Conservation (phyloP, 176 grass and related monocot genomes). For the Paspalum notatum region DNA sequence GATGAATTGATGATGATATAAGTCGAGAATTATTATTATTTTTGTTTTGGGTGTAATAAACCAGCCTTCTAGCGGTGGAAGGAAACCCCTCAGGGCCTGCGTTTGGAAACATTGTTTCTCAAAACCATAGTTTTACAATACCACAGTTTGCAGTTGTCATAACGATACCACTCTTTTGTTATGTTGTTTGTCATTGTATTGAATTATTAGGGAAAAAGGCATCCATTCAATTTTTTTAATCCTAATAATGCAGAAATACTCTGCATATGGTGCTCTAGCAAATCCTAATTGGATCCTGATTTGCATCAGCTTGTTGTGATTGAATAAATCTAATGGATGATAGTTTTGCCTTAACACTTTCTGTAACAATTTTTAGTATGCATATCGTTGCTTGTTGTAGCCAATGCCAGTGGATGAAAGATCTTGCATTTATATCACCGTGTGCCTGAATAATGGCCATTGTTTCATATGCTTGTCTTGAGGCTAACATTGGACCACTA, state of each 20-base stretch:
- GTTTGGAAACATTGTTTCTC: too few species aligned
- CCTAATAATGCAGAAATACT: neutral
- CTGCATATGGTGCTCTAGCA: neutral
- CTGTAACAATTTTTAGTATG: neutral
- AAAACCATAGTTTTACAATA: too few species aligned
- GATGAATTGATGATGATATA: neutral
- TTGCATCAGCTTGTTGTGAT: neutral
- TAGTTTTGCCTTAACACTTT: neutral
- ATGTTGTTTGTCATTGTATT: slow-evolving; percentile 23
- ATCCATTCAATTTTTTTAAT: too few species aligned
- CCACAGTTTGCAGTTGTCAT: too few species aligned
- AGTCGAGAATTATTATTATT: too few species aligned
- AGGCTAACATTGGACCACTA: slow-evolving; percentile 10
- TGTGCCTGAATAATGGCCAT: neutral
- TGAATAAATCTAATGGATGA: neutral
- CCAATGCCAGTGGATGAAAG: neutral
- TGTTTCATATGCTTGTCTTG: neutral
- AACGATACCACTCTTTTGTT: neutral
- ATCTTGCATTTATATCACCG: neutral
- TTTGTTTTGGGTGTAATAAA: neutral
- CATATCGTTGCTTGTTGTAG: neutral
- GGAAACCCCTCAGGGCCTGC: neutral
- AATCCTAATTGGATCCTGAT: neutral
- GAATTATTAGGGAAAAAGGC: too few species aligned
- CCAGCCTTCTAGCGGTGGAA: neutral